Evolutionary conservation across 2,329 filamentous ascomycete genomes (phyloP).

Genomic region (Blastomyces silverae): DNA sequence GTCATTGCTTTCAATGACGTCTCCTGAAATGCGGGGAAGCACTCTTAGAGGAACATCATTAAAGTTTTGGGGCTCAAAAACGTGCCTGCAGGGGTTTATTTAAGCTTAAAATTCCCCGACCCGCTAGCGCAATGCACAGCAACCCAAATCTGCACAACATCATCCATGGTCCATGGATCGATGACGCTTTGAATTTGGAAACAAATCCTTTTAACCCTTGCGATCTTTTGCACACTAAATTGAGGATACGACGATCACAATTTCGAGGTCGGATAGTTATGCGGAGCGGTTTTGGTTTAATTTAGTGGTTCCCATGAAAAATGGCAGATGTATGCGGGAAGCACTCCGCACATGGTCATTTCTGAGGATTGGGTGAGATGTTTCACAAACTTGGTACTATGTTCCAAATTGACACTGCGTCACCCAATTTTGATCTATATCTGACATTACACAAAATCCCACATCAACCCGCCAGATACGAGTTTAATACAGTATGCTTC

Average conservation of each 20-base stretch:
- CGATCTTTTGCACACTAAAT: not conserved
- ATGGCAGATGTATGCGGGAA: not conserved
- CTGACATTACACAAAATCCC: not conserved
- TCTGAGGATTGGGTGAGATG: too few relatives aligned
- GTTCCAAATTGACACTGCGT: not conserved
- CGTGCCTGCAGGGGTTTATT: not conserved
- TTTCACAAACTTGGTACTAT: not conserved
- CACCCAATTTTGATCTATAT: not conserved
- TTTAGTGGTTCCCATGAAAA: not conserved
- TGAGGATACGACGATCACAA: not conserved
- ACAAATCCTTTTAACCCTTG: too few relatives aligned
- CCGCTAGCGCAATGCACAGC: not conserved
- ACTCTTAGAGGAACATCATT: not conserved
- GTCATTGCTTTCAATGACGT: not conserved
- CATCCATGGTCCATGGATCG: too few relatives aligned
- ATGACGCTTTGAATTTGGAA: too few relatives aligned
- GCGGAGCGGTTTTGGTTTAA: not conserved
- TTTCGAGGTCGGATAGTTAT: not conserved
- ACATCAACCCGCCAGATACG: not conserved
- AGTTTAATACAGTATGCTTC: not conserved
- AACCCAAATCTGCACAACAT: too few relatives aligned
- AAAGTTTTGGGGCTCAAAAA: not conserved
- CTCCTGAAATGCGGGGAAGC: not conserved
- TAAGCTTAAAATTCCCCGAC: slow-evolving; percentile 6
- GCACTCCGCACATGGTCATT: too few relatives aligned